phyloP scores from a whole-genome alignment of 139 green algal genomes.

The Diplosphaera chodatii region DNA sequence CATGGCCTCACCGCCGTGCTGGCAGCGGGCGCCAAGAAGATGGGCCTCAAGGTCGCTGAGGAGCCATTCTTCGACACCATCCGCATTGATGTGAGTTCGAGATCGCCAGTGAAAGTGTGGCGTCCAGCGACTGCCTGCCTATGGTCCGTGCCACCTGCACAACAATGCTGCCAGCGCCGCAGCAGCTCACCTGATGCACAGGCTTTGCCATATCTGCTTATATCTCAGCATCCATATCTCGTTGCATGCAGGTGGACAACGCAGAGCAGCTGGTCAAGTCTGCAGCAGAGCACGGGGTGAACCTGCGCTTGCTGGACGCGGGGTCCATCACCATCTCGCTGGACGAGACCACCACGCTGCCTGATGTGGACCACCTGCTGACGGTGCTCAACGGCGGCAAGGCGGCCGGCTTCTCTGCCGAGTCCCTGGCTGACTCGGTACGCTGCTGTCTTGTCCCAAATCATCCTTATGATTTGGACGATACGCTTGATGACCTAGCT shows the following conservation, averaged over 20 bases:
- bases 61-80: slow-evolving; percentile 96
- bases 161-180: too few relatives aligned
- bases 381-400: slow-evolving; percentile 57
- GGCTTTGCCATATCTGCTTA: too few relatives aligned
- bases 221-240: too few relatives aligned
- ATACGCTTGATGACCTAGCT: too few relatives aligned
- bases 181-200: too few relatives aligned
- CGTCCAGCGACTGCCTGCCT: too few relatives aligned
- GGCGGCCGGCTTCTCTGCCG: slow-evolving; percentile 62
- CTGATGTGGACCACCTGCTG: slow-evolving; percentile 89
- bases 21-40: slow-evolving; percentile 69
- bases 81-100: slow-evolving; percentile 30
- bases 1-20: slow-evolving; percentile 83
- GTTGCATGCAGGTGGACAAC: slow-evolving; percentile 17
- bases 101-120: too few relatives aligned
- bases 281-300: slow-evolving; percentile 47
- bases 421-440: slow-evolving; percentile 56
- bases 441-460: neutral
- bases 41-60: slow-evolving; percentile 52
- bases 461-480: too few relatives aligned
- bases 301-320: slow-evolving; percentile 79
- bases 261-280: slow-evolving; percentile 24
- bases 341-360: slow-evolving; percentile 89
- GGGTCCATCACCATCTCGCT: slow-evolving; percentile 68
- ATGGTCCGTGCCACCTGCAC: too few relatives aligned